Conservation (phyloP, 805 yeast genomes). For the Starmera caribaea region DNA sequence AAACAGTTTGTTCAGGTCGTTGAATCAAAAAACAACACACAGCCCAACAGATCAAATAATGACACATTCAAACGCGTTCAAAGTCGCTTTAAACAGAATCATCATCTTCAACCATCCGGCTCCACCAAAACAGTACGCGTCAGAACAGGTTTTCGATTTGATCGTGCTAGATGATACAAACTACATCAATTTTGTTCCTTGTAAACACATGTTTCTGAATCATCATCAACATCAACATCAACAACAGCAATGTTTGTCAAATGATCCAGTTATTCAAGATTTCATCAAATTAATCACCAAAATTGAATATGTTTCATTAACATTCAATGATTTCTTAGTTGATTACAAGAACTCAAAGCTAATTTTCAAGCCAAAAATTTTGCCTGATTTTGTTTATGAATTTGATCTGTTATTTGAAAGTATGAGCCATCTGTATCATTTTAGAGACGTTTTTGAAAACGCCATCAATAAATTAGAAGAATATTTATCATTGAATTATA, state of each 20-base stretch:
- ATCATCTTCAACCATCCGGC: conserved; percentile 3
- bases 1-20: too few species aligned
- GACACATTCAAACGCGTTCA: conserved; percentile 11
- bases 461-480: not conserved
- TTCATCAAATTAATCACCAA: conserved; percentile 14
- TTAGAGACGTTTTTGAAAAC: not conserved
- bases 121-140: not conserved
- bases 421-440: conserved; percentile 2
- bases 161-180: conserved; percentile 11
- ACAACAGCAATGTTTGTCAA: not conserved
- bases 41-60: too few species aligned
- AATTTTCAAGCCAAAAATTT: conserved; percentile 14
- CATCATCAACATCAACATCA: not conserved
- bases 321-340: conserved; percentile 12
- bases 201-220: not conserved
- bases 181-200: conserved; percentile 12
- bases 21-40: too few species aligned
- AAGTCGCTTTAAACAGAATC: conserved; percentile 12
- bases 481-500: not conserved
- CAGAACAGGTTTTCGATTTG: conserved; percentile 5
- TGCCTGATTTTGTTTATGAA: conserved; percentile 16
- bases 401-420: conserved; percentile 11
- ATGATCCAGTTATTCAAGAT: conserved; percentile 6
- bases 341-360: conserved; percentile 11
- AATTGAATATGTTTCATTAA: conserved; percentile 16